Evolutionary conservation across 768 basidiomycete genomes (phyloP), one percentile per base, ranked within the genome.

Genomic region (Russula foetens): DNA sequence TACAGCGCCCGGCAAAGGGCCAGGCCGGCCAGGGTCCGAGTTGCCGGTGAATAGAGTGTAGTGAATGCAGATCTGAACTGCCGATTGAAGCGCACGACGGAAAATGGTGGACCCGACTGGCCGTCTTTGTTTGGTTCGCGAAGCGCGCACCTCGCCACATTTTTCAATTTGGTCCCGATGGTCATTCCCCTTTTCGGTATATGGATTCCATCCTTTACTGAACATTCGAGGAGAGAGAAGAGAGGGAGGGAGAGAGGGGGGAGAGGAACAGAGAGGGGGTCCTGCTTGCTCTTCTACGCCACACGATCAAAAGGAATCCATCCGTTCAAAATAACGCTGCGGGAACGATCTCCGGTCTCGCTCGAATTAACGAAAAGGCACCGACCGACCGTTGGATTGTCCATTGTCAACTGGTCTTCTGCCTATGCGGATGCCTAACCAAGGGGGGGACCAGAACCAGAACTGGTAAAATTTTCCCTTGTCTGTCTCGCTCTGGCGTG

Each of bases 281-380:
- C 9, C 9, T 8, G 48, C 2, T 17, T 44, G 21, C 14, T 60
- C 60, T 61, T 61, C 60, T 56, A 45, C 55, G 55, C 60, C 60
- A 46, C 60, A 56, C 60, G 59, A 60, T 60, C 59, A 60, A 47
- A n/a, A n/a, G n/a, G 48, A 60, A 60, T 53, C 58, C 44, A 24
- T 35, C 45, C 35, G 14, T 11, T 7, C 4, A 9, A 12, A 33
- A 35, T 38, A 45, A 28, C 52, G 43, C 52, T 26, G 26, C 19
- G 24, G 14, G 9, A 45, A 45, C 15, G 60, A 61, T 61, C 60
- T 56, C 44, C 60, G 55, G 44, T 44, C 11, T 33, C 17, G 33
- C 35, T 28, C 41, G 4, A 41, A 26, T 43, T 21, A 23, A 41
- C 54, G 48, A 56, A 60, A 60, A 45, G 59, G 49, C 43, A 55